Conservation (phyloP, 1,139 yeast genomes). For the Yamadazyma diospyri region DNA sequence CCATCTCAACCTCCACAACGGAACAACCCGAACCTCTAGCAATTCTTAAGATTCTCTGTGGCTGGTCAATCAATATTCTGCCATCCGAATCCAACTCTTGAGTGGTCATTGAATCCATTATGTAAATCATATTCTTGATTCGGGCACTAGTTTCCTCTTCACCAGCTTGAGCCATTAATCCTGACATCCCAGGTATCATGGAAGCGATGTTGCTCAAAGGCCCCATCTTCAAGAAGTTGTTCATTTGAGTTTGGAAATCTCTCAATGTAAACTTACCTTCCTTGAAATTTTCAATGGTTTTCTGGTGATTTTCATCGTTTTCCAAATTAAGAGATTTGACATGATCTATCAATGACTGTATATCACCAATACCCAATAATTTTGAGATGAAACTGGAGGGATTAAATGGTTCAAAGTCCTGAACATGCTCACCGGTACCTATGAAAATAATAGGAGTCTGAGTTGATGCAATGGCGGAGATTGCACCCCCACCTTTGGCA, state of each 20-base stretch:
- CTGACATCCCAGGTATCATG: conserved; percentile 93
- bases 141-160: conserved; percentile 85
- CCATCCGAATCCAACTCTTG: conserved; percentile 93
- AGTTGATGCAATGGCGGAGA: conserved; percentile 97
- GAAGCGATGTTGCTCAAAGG: conserved; percentile 90
- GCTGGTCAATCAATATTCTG: conserved; percentile 71
- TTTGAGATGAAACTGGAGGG: conserved; percentile 88
- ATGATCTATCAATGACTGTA: conserved; percentile 91
- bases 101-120: conserved; percentile 95
- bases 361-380: conserved; percentile 91
- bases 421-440: conserved; percentile 97
- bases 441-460: conserved; percentile 94
- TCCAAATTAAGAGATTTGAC: conserved; percentile 86
- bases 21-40: conserved; percentile 97
- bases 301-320: conserved; percentile 63
- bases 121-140: conserved; percentile 84
- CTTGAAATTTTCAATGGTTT: conserved; percentile 87
- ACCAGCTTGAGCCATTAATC: conserved; percentile 79
- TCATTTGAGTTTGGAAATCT: conserved; percentile 94
- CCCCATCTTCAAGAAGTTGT: conserved; percentile 93
- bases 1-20: conserved; percentile 91
- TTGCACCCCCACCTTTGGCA: conserved; percentile 99
- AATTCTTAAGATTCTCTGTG: conserved; percentile 81
- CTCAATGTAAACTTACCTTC: conserved; percentile 92
- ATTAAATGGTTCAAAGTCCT: conserved; percentile 87